Evolutionary conservation across 768 basidiomycete genomes (phyloP).

Genomic region (Rhodocollybia butyracea): DNA sequence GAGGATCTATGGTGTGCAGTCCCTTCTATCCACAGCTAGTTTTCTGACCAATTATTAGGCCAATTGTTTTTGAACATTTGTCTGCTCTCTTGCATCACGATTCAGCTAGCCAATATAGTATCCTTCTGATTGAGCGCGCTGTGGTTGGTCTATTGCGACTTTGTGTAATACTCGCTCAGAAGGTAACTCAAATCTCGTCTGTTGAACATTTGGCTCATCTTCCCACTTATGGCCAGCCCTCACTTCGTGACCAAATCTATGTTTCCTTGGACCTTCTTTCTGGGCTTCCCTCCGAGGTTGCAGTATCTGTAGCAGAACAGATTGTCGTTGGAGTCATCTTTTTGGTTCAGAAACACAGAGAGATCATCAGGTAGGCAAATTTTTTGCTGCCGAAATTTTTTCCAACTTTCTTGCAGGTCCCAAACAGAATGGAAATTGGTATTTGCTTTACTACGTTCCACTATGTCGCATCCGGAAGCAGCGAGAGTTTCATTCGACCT

Average conservation of each 20-base stretch:
- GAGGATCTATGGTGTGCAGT: constrained; percentile 81
- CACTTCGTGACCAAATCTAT: constrained; percentile 90
- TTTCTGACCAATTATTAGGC: constrained; percentile 50
- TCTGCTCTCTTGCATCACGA: constrained; percentile 63
- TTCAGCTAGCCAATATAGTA: constrained; percentile 77
- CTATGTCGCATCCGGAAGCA: constrained; percentile 83
- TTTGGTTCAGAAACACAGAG: constrained; percentile 73
- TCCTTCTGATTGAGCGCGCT: constrained; percentile 90
- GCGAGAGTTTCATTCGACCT: constrained; percentile 82
- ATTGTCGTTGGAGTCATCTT: constrained; percentile 78
- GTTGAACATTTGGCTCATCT: background rate
- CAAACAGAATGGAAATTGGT: constrained; percentile 96
- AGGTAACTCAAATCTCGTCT: constrained; percentile 41
- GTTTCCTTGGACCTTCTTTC: constrained; percentile 89
- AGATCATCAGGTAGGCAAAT: constrained; percentile 57
- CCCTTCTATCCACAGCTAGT: background rate
- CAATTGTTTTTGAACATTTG: constrained; percentile 91
- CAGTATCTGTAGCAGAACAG: constrained; percentile 87
- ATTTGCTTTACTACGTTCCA: constrained; percentile 83
- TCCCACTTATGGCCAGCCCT: constrained; percentile 44
- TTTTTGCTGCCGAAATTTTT: background rate
- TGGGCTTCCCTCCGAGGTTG: constrained; percentile 70
- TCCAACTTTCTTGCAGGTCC: constrained; percentile 46
- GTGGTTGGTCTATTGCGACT: constrained; percentile 85
- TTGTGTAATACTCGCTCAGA: constrained; percentile 77